A percentile compares a stretch with the other conserved stretches of the same genome.
phyloP scores from a whole-genome alignment of 2,329 filamentous ascomycete genomes.

The Aspergillus quadrilineatus region DNA sequence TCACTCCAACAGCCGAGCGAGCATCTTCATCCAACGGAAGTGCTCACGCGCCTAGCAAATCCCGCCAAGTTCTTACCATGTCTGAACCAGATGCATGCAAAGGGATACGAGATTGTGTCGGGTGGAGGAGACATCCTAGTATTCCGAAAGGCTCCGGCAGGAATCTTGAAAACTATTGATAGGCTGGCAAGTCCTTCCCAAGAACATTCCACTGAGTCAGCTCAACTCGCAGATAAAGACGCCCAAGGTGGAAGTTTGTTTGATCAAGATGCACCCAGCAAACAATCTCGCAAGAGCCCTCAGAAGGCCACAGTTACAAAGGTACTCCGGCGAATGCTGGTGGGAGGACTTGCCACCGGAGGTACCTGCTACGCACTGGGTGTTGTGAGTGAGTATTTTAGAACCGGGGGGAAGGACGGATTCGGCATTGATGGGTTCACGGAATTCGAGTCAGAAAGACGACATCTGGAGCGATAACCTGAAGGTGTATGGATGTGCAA shows the following conservation, averaged over 20 bases:
- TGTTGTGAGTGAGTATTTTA: slow-evolving; percentile 42
- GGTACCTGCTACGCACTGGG: slow-evolving; percentile 44
- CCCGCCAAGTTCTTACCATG: slow-evolving; percentile 44
- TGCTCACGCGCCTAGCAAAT: slow-evolving; percentile 39
- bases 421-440: slow-evolving; percentile 41
- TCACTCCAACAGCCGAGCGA: slow-evolving; percentile 29
- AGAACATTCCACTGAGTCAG: background rate
- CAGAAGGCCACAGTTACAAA: slow-evolving; percentile 15
- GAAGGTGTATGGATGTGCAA: background rate
- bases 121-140: slow-evolving; percentile 44
- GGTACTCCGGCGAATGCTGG: slow-evolving; percentile 33
- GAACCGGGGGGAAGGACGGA: slow-evolving; percentile 42
- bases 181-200: background rate
- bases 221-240: background rate
- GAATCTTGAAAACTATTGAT: background rate
- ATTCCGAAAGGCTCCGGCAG: slow-evolving; percentile 29
- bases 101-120: slow-evolving; percentile 45
- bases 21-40: slow-evolving; percentile 29
- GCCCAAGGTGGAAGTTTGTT: background rate
- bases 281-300: background rate
- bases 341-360: slow-evolving; percentile 36
- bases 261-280: background rate
- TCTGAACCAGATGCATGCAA: slow-evolving; percentile 37
- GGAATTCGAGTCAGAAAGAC: slow-evolving; percentile 38
- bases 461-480: slow-evolving; percentile 15